Conservation (phyloP, 495 filamentous ascomycete genomes). For the Neurospora hispaniola region DNA sequence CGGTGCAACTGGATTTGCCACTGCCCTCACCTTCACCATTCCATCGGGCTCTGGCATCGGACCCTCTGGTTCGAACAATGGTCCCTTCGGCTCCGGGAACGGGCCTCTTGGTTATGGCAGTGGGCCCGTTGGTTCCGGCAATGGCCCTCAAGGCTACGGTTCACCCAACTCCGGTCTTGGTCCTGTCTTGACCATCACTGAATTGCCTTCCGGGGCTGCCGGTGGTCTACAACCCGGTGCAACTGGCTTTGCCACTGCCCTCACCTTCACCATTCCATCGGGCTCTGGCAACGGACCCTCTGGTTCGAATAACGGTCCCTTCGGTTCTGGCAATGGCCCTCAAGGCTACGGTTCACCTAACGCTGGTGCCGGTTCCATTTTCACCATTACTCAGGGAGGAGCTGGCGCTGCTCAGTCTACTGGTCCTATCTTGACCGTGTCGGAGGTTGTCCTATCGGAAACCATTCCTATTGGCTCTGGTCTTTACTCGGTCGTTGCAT, state of each 20-base stretch:
- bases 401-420: background rate
- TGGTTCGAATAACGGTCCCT: background rate
- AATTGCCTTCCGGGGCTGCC: background rate
- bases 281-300: background rate
- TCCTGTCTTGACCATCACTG: background rate
- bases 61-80: background rate
- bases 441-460: conserved; percentile 15
- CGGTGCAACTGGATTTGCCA: background rate
- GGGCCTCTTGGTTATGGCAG: background rate
- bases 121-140: no score
- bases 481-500: conserved; percentile 8
- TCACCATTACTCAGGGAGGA: conserved; percentile 2
- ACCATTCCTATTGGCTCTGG: conserved; percentile 14
- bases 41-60: background rate
- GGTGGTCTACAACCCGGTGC: background rate
- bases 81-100: background rate
- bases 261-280: background rate
- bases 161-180: background rate
- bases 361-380: background rate
- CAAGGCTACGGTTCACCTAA: background rate
- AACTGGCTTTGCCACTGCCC: background rate
- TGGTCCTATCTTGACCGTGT: conserved; percentile 8
- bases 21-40: background rate
- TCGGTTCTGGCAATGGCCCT: background rate
- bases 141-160: background rate